phyloP scores from a whole-genome alignment of 2,329 filamentous ascomycete species.

The Talaromyces rugulosus region DNA sequence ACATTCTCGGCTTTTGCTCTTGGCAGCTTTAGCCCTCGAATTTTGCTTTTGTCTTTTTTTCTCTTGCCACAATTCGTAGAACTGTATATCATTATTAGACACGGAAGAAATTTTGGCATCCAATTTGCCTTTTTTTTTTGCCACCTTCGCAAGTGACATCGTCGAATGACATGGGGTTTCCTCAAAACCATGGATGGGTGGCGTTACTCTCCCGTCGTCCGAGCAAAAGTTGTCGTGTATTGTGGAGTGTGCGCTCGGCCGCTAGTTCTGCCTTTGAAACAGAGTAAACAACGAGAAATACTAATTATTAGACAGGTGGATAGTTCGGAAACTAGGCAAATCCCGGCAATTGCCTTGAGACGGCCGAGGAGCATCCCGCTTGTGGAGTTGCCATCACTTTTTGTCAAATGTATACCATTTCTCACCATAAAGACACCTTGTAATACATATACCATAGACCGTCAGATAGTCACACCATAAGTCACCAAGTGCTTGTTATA shows the following conservation, averaged over 20 bases:
- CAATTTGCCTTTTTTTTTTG: neutral
- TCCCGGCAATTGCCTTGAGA: neutral
- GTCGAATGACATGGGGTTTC: no score
- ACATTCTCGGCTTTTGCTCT: neutral
- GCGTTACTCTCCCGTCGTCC: no score
- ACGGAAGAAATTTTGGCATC: neutral
- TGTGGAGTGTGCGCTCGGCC: neutral
- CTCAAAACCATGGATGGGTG: no score
- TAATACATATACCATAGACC: no score
- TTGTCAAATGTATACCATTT: no score
- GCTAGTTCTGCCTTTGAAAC: neutral
- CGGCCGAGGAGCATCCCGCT: neutral
- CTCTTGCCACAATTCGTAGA: neutral
- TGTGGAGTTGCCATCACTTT: neutral
- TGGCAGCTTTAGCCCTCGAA: neutral
- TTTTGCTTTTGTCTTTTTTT: neutral
- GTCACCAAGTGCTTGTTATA: no score
- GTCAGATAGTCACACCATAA: no score
- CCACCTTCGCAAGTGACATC: no score
- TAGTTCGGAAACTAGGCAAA: neutral
- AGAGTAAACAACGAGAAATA: neutral
- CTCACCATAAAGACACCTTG: no score
- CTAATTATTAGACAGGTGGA: neutral
- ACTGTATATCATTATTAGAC: neutral
- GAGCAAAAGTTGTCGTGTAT: no score